These are phyloP conservation scores for Globisporangium megalacanthum DNA, from an alignment of 352 stramenopile species.

Conservation along the genomic window DNA sequence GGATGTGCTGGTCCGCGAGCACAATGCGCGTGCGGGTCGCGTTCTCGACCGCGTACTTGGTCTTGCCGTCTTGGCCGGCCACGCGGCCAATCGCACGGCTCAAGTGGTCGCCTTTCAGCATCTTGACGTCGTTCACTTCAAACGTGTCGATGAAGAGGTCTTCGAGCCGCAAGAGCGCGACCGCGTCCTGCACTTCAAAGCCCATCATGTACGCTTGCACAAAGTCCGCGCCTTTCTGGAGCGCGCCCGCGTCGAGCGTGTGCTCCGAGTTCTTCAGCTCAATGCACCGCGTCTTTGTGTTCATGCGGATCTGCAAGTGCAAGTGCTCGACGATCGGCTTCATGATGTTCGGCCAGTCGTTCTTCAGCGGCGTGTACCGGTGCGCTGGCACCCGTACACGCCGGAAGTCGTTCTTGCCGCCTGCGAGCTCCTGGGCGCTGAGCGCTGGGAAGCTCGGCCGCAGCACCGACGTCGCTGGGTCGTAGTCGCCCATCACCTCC, in stretches of 20 bases:
- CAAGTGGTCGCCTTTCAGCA: constrained; percentile 98
- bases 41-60: constrained; percentile 99
- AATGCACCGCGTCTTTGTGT: constrained; percentile 98
- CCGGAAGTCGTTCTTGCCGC: constrained; percentile 94
- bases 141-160: constrained; percentile 99
- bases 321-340: constrained; percentile 98
- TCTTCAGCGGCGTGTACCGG: constrained; percentile 97
- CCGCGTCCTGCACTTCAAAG: constrained; percentile 97
- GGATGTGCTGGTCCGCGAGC: constrained; percentile 97
- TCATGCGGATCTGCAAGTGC: constrained; percentile 98
- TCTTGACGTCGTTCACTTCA: constrained; percentile 96
- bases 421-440: constrained; percentile 61
- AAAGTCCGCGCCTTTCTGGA: constrained; percentile 98
- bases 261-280: constrained; percentile 96
- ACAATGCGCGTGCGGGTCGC: constrained; percentile 98
- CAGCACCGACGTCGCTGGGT: constrained; percentile 23
- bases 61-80: constrained; percentile 99
- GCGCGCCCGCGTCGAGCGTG: constrained; percentile 90
- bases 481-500: constrained; percentile 46
- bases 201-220: constrained; percentile 99
- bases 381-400: constrained; percentile 94
- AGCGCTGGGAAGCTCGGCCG: constrained; percentile 73
- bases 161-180: constrained; percentile 98
- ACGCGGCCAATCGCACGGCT: constrained; percentile 98
- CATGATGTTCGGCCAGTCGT: constrained; percentile 98